Evolutionary conservation across 2,329 filamentous ascomycete species (phyloP), one percentile per base, ranked within the genome.

Genomic region (Ophiostoma angusticollis): DNA sequence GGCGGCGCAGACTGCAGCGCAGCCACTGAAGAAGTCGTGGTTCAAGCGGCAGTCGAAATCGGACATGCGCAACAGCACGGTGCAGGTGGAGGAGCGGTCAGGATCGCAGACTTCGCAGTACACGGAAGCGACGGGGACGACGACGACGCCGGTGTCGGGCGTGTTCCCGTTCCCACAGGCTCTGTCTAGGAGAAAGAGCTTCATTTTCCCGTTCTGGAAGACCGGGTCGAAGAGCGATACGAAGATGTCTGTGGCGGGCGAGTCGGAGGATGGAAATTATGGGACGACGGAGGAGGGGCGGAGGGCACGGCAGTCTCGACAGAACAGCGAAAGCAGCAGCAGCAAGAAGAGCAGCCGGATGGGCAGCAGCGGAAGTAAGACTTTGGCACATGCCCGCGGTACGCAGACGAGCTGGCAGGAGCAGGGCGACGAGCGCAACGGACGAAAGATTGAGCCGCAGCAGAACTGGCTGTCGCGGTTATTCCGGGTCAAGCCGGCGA

Each of bases 391-490:
- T 18, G 8, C 18, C 27, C 38, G 38, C 9, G 27, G 30, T 4
- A 28, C 30, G 14, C 31, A 28, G 27, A 22, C n/a, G 7, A 30
- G 37, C 21, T 42, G 40, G 29, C 35, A 42, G 23, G 41, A 44
- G 44, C 52, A 55, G 16, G 58, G 58, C 21, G 58, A 57, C 23
- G 55, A 58, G 22, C 57, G 55, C 43, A 57, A 58, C 61, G 60
- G 45, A 54, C 68, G 69, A 41, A 69, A 68, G 58, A 81, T 72
- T 51, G 77, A 76, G 45, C 70, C 75, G 22, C 79, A 77, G 54
- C 78, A 85, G 52, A 93, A 81, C 49, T 95, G 89, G 87, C 72
- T 96, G 38, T 80, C 84, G 22, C 81, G 84, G 13, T 74, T 96
- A 32, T 84, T 96, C 63, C 77, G 85, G 40, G 80, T 95, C 54